These are phyloP conservation scores for Triangularia verruculosa DNA, from an alignment of 2,329 filamentous ascomycete species.

Conservation along the genomic window DNA sequence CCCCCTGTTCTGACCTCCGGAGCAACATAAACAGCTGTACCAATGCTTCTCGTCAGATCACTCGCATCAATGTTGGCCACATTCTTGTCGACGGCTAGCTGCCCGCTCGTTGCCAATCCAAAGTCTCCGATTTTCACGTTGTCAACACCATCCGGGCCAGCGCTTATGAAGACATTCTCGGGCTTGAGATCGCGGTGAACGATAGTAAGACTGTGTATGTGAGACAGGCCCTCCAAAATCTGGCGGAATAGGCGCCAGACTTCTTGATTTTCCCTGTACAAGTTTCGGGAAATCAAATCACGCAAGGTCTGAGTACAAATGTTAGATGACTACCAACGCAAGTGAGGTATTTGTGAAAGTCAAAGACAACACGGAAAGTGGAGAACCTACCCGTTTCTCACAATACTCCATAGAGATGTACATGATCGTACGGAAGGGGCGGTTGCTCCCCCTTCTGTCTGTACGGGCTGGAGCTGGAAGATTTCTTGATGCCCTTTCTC, in stretches of 20 bases:
- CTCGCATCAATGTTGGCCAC: conserved; percentile 45
- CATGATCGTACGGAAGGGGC: conserved; percentile 67
- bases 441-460: conserved; percentile 27
- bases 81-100: conserved; percentile 62
- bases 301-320: conserved; percentile 63
- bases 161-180: conserved; percentile 88
- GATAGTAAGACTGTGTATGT: conserved; percentile 87
- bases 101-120: conserved; percentile 85
- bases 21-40: conserved; percentile 87
- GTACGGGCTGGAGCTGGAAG: conserved; percentile 21
- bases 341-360: background rate
- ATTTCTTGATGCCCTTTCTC: conserved; percentile 33
- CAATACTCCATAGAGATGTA: conserved; percentile 99
- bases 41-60: conserved; percentile 69
- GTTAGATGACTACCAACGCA: conserved; percentile 2
- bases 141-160: conserved; percentile 67
- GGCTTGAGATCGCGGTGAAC: conserved; percentile 96
- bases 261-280: conserved; percentile 72
- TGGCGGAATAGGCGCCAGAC: conserved; percentile 90
- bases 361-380: background rate
- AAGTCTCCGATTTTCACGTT: conserved; percentile 98
- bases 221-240: conserved; percentile 81
- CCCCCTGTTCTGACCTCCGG: conserved; percentile 81
- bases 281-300: conserved; percentile 74
- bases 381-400: conserved; percentile 68